A percentile compares a stretch with the other conserved stretches of the same genome.
phyloP scores from a whole-genome alignment of 352 stramenopile genomes.

The Plasmopara muralis region DNA sequence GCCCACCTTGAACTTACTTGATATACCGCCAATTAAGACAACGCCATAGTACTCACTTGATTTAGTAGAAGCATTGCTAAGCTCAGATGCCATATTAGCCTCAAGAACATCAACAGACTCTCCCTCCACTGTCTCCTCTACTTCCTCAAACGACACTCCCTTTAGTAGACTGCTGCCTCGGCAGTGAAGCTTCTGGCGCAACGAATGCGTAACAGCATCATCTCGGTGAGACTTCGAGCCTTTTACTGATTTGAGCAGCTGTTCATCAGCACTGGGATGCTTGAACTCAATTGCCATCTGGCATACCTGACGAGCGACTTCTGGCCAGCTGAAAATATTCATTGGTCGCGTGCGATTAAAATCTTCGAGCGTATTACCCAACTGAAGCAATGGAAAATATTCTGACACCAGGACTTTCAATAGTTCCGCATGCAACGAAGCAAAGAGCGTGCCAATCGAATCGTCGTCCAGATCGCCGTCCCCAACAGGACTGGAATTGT shows the following conservation, averaged over 20 bases:
- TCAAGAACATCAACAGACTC: neutral
- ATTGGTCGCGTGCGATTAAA: conserved; percentile 68
- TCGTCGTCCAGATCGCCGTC: conserved; percentile 47
- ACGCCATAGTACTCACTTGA: conserved; percentile 44
- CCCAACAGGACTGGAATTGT: conserved; percentile 41
- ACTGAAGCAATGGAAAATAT: conserved; percentile 66
- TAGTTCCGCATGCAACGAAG: conserved; percentile 47
- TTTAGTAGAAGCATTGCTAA: conserved; percentile 2
- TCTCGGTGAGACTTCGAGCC: conserved; percentile 66
- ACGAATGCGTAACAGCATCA: conserved; percentile 47
- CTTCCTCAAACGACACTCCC: conserved; percentile 49
- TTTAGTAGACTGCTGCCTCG: conserved; percentile 41
- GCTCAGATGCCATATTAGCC: no score
- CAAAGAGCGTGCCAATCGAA: conserved; percentile 35
- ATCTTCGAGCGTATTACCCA: conserved; percentile 60
- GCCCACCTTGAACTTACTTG: conserved; percentile 29
- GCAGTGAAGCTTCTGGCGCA: conserved; percentile 39
- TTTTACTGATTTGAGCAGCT: conserved; percentile 69
- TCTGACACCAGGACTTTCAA: conserved; percentile 47
- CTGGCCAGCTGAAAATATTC: conserved; percentile 76
- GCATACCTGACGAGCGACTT: conserved; percentile 68
- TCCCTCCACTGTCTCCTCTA: conserved; percentile 15
- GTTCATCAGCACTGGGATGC: conserved; percentile 60
- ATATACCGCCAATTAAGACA: conserved; percentile 35
- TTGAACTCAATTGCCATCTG: conserved; percentile 66